Percentiles rank a stretch among this genome's conserved stretches.
phyloP scores from a whole-genome alignment of 306 rosid genomes.

The Vigna unguiculata region DNA sequence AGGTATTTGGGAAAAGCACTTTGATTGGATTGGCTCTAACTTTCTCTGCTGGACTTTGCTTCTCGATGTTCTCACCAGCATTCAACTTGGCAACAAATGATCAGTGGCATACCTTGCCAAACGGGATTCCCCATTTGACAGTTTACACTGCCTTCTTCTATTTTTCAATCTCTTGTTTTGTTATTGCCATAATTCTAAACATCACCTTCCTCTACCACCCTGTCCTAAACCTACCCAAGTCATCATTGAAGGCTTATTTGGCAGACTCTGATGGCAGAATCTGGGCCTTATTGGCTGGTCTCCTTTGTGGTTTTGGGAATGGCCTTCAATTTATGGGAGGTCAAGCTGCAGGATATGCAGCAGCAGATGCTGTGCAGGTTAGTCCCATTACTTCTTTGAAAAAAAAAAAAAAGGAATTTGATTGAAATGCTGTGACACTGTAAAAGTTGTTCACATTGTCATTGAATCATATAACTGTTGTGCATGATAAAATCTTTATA shows the following conservation, averaged over 20 bases:
- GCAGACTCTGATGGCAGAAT: slow-evolving; percentile 88
- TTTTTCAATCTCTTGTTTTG: slow-evolving; percentile 80
- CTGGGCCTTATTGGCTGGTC: slow-evolving; percentile 92
- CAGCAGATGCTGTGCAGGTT: slow-evolving; percentile 98
- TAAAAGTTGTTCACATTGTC: background rate
- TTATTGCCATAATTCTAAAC: slow-evolving; percentile 73
- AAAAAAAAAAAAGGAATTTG: background rate
- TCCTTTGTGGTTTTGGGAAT: slow-evolving; percentile 91
- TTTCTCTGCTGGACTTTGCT: slow-evolving; percentile 83
- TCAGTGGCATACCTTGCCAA: slow-evolving; percentile 76
- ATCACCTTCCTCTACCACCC: slow-evolving; percentile 80
- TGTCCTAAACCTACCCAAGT: slow-evolving; percentile 70
- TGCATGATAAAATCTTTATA: too few relatives aligned
- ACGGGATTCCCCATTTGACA: slow-evolving; percentile 81
- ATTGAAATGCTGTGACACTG: background rate
- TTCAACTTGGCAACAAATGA: slow-evolving; percentile 95
- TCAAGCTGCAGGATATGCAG: slow-evolving; percentile 98
- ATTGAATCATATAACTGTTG: too few relatives aligned
- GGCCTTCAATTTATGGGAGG: slow-evolving; percentile 99
- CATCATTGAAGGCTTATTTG: slow-evolving; percentile 77
- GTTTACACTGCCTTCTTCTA: slow-evolving; percentile 91
- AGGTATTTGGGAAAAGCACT: slow-evolving; percentile 87
- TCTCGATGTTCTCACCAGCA: slow-evolving; percentile 93
- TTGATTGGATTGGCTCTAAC: slow-evolving; percentile 69
- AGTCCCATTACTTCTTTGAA: slow-evolving; percentile 36